These are phyloP conservation scores for Arthroderma sp. DNA, from an alignment of 2,329 filamentous ascomycete genomes.

Conservation along the genomic window DNA sequence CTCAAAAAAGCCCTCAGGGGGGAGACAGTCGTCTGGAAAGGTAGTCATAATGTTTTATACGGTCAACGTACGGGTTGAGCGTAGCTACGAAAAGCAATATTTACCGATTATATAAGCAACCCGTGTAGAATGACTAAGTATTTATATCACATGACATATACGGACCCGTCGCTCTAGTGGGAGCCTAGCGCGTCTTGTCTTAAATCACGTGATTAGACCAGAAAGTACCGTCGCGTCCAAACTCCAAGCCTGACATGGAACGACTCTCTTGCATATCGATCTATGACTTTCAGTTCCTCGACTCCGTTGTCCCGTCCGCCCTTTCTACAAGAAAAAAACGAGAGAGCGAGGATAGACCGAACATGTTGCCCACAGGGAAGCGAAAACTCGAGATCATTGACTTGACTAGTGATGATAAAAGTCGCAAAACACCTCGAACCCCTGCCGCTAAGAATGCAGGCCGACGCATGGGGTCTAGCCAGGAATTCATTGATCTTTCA, in stretches of 20 bases:
- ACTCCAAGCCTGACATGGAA: background rate
- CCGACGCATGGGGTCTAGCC: conserved; percentile 18
- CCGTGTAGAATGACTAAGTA: background rate
- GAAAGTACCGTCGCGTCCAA: too few species aligned
- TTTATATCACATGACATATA: background rate
- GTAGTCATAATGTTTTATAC: background rate
- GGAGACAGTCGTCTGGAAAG: background rate
- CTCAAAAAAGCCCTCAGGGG: background rate
- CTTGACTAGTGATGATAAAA: conserved; percentile 16
- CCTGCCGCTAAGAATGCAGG: conserved; percentile 6
- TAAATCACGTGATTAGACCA: background rate
- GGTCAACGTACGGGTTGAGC: background rate
- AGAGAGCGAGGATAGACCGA: background rate
- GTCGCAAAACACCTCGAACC: background rate
- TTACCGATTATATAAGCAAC: background rate
- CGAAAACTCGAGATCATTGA: conserved; percentile 14
- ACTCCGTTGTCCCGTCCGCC: background rate
- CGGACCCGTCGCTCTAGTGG: too few species aligned
- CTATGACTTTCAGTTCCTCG: background rate
- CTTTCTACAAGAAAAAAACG: background rate
- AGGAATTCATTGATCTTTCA: conserved; percentile 20
- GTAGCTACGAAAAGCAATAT: background rate
- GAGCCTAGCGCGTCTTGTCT: background rate
- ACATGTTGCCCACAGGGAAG: conserved; percentile 1
- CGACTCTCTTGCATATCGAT: background rate